Conservation (phyloP, 2,329 filamentous ascomycete species). For the Aspergillus thermomutatus region DNA sequence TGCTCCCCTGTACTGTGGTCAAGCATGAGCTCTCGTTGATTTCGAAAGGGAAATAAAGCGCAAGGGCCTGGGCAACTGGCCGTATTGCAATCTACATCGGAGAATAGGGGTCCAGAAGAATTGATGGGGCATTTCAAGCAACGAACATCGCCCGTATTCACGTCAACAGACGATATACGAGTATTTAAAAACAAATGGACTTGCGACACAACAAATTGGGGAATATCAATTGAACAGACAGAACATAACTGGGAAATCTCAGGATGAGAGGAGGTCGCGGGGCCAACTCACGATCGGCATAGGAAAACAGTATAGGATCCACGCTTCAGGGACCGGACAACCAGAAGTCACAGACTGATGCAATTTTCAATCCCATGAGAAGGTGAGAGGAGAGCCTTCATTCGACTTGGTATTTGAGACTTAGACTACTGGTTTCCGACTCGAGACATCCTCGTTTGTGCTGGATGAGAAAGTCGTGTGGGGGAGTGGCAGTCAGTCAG, state of each 20-base stretch:
- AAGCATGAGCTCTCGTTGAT: neutral
- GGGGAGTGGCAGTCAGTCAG: constrained; percentile 23
- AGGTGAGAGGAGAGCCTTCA: constrained; percentile 4
- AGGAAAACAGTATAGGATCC: constrained; percentile 19
- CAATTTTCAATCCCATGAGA: constrained; percentile 10
- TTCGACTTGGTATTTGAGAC: constrained; percentile 5
- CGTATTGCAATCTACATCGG: neutral
- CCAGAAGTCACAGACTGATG: neutral
- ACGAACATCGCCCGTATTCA: neutral
- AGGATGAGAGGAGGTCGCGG: constrained; percentile 7
- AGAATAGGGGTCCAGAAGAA: neutral
- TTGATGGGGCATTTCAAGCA: neutral
- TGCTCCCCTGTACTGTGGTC: neutral
- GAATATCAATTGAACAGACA: neutral
- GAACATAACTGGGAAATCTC: neutral
- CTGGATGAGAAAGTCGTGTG: constrained; percentile 1
- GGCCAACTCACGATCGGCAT: constrained; percentile 35
- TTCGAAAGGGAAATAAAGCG: neutral
- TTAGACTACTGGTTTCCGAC: neutral
- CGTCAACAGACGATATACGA: neutral
- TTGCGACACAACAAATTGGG: neutral
- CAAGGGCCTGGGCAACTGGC: neutral
- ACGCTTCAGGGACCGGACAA: constrained; percentile 9
- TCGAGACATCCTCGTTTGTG: neutral
- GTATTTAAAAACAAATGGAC: neutral